These are phyloP conservation scores for Ceratocystis lukuohia DNA, from an alignment of 2,329 filamentous ascomycete species.

Conservation along the genomic window DNA sequence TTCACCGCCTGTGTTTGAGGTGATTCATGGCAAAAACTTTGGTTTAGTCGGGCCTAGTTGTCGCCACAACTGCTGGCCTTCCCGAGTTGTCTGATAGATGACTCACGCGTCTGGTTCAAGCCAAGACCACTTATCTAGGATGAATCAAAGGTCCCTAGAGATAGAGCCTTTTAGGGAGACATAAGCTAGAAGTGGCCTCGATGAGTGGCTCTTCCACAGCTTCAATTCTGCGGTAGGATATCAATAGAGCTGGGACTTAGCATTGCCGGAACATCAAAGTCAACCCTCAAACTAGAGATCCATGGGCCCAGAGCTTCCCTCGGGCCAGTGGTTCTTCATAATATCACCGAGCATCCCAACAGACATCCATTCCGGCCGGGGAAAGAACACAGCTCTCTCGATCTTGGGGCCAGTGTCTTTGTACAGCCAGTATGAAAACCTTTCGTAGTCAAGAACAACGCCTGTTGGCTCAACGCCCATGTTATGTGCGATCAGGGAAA, in stretches of 20 bases:
- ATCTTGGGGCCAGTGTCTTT: background rate
- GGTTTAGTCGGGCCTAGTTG: background rate
- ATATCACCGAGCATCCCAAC: background rate
- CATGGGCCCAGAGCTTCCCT: background rate
- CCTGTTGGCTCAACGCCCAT: background rate
- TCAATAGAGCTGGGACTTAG: background rate
- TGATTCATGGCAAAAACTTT: background rate
- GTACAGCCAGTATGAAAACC: slow-evolving; percentile 3
- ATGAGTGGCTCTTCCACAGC: background rate
- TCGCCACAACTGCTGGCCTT: background rate
- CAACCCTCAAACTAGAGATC: background rate
- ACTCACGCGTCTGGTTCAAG: background rate
- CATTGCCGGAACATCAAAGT: background rate
- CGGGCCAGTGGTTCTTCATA: slow-evolving; percentile 3
- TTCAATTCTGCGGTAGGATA: background rate
- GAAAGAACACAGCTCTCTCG: slow-evolving; percentile 3
- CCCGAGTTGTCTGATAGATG: background rate
- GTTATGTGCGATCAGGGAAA: background rate
- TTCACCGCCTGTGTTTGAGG: background rate
- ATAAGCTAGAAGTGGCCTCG: background rate
- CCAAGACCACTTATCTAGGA: background rate
- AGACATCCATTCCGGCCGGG: slow-evolving; percentile 12
- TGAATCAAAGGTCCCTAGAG: background rate
- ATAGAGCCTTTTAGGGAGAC: background rate
- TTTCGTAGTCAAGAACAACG: background rate